These are phyloP conservation scores for Vaccinium corymbosum DNA, from an alignment of 148 eudicot species.

Conservation along the genomic window DNA sequence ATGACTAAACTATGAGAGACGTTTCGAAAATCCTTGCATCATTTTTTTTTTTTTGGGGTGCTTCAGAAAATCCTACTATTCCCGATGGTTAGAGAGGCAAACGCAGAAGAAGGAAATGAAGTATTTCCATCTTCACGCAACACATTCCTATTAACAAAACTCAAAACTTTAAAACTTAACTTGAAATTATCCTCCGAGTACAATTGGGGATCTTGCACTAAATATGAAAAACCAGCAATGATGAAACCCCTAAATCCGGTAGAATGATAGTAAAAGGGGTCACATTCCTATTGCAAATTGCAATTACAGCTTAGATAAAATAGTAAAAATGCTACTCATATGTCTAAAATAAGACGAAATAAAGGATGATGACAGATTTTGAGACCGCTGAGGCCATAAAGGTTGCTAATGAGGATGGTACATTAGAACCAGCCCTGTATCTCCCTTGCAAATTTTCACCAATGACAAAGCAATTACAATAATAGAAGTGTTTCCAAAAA, in stretches of 20 bases:
- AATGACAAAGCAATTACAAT: not conserved
- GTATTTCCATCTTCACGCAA: not conserved
- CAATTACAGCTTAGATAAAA: not conserved
- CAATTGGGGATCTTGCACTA: not conserved
- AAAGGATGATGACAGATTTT: not conserved
- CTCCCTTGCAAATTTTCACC: not conserved
- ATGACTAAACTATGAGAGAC: not conserved
- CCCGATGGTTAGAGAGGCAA: not conserved
- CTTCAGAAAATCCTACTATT: not conserved
- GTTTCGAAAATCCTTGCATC: not conserved
- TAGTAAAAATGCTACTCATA: not conserved
- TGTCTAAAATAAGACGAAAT: not conserved
- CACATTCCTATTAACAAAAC: not conserved
- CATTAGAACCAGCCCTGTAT: not conserved
- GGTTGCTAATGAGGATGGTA: conserved; percentile 5
- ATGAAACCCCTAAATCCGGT: not conserved
- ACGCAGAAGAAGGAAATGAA: not conserved
- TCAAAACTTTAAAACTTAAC: not conserved
- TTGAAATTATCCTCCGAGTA: not conserved
- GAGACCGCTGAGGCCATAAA: not conserved
- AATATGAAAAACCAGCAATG: not conserved
- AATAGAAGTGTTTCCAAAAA: not conserved
- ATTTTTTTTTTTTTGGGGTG: too few species aligned
- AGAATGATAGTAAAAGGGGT: not conserved
- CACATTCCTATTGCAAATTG: not conserved